Conservation (phyloP, 2,329 filamentous ascomycete genomes). For the Septoria petroselini region DNA sequence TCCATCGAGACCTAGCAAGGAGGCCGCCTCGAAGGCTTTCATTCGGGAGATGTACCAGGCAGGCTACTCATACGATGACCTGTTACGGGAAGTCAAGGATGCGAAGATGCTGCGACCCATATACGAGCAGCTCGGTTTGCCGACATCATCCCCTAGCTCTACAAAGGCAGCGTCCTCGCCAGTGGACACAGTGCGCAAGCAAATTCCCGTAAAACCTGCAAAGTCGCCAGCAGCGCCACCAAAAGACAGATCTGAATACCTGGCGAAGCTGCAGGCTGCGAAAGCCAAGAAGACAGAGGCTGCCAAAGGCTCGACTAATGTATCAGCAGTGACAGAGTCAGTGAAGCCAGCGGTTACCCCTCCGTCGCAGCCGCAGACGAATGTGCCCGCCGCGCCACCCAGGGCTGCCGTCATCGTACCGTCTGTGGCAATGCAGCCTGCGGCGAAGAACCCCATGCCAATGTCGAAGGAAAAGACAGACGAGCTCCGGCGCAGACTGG, state of each 20-base stretch:
- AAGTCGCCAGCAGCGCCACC: conserved; percentile 19
- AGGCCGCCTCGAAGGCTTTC: conserved; percentile 29
- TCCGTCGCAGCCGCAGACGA: background rate
- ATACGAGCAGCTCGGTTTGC: conserved; percentile 62
- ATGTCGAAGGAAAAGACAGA: conserved; percentile 54
- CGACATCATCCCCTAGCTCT: conserved; percentile 15
- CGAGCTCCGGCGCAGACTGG: conserved; percentile 72
- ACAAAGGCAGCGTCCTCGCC: conserved; percentile 1
- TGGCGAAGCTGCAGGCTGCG: conserved; percentile 71
- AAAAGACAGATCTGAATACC: conserved; percentile 69
- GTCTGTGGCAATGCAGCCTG: conserved; percentile 1
- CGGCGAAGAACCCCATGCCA: conserved; percentile 6
- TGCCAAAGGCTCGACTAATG: conserved; percentile 6
- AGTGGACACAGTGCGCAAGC: background rate
- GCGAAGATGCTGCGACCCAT: conserved; percentile 59
- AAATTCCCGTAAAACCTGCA: conserved; percentile 11
- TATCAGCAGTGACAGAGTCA: conserved; percentile 5
- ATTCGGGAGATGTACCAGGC: conserved; percentile 46
- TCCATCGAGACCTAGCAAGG: conserved; percentile 8
- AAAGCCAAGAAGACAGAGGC: conserved; percentile 58
- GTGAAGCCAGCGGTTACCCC: background rate
- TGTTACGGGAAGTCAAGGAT: conserved; percentile 71
- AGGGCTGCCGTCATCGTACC: background rate
- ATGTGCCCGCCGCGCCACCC: background rate
- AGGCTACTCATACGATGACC: conserved; percentile 70